Evolutionary conservation across 306 rosid genomes (phyloP).

Genomic region (Pueraria montana): DNA sequence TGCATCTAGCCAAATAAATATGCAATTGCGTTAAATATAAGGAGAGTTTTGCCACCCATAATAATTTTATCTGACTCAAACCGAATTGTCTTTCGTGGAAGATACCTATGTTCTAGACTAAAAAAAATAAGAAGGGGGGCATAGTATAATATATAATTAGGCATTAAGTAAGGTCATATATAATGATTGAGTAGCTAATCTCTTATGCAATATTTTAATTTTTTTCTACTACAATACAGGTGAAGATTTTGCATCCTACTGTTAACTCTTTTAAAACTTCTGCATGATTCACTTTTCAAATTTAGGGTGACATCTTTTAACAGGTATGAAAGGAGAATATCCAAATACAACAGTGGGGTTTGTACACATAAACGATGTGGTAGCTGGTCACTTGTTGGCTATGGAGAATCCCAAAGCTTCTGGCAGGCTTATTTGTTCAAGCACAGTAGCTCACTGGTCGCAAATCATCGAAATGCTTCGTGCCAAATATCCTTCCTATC

Average conservation of each 20-base stretch:
- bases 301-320: not conserved
- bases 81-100: no score
- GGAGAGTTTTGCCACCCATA: no score
- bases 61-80: no score
- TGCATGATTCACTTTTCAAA: not conserved
- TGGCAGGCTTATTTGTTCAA: conserved; percentile 84
- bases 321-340: conserved; percentile 71
- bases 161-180: no score
- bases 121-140: no score
- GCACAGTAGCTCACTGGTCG: conserved; percentile 83
- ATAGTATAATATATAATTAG: no score
- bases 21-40: no score
- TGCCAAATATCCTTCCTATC: conserved; percentile 74
- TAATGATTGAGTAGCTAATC: not conserved
- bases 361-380: conserved; percentile 87
- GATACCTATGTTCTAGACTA: no score
- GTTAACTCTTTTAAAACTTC: not conserved
- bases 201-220: not conserved
- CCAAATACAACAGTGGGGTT: conserved; percentile 82
- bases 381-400: conserved; percentile 77
- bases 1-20: no score
- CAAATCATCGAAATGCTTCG: conserved; percentile 76
- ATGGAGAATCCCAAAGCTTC: conserved; percentile 74
- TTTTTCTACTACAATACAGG: not conserved
- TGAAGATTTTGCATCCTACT: not conserved